Percentiles rank a stretch among this genome's conserved stretches.
These are phyloP conservation scores for Colletotrichum phormii DNA, from an alignment of 2,329 filamentous ascomycete species.

Conservation along the genomic window DNA sequence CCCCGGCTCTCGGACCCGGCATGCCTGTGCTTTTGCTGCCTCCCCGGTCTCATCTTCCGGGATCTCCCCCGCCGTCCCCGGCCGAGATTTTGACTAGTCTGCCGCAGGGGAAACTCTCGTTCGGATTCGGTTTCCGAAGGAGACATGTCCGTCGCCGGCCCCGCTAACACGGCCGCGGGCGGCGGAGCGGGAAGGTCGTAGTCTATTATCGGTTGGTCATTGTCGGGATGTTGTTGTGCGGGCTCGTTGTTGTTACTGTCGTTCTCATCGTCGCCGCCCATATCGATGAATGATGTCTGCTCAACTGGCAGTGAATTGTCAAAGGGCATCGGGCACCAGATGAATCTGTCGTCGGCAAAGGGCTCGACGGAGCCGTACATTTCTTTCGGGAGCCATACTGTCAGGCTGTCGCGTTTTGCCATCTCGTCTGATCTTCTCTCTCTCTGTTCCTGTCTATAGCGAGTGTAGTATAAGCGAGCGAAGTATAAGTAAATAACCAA, in stretches of 20 bases:
- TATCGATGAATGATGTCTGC: conserved; percentile 30
- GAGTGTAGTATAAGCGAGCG: conserved; percentile 16
- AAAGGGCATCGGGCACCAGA: conserved; percentile 32
- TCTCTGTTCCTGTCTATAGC: neutral
- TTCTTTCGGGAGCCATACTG: conserved; percentile 32
- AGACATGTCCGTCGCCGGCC: neutral
- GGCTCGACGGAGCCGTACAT: conserved; percentile 31
- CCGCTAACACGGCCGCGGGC: neutral
- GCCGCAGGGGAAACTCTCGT: neutral
- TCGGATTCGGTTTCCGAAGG: conserved; percentile 23
- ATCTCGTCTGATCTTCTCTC: neutral
- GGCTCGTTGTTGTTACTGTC: neutral
- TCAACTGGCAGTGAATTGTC: conserved; percentile 28
- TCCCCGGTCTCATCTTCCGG: neutral
- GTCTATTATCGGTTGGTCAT: neutral
- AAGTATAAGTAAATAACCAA: neutral
- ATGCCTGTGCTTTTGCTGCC: neutral
- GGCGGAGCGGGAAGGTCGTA: conserved; percentile 1
- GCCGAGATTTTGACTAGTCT: neutral
- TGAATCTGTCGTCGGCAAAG: conserved; percentile 27
- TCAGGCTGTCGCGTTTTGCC: conserved; percentile 23
- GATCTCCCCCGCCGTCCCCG: neutral
- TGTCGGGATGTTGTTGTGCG: neutral
- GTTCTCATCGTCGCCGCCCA: neutral
- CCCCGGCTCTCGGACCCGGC: neutral